Conservation (phyloP, 495 filamentous ascomycete genomes). For the Schizothecium vesticola region DNA sequence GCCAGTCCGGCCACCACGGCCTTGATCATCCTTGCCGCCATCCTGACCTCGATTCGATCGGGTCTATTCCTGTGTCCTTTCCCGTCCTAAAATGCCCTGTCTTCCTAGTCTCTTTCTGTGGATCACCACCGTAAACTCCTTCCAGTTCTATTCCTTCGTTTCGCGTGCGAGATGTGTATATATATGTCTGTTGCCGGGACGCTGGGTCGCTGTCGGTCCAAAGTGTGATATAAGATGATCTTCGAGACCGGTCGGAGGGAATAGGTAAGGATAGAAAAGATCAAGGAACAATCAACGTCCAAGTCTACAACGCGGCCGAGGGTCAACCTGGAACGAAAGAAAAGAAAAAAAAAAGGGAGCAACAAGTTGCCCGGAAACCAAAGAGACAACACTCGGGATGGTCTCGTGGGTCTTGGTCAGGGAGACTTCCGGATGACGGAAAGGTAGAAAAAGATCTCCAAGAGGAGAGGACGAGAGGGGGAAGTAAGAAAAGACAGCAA, state of each 20-base stretch:
- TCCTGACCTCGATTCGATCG: not conserved
- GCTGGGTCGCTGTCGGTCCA: not conserved
- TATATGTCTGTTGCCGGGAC: not conserved
- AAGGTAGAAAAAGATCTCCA: conserved; percentile 11
- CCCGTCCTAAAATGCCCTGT: not conserved
- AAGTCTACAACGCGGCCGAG: conserved; percentile 34
- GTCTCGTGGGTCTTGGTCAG: conserved; percentile 4
- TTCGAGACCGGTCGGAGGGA: conserved; percentile 27
- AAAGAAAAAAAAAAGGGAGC: conserved; percentile 16
- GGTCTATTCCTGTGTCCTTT: not conserved
- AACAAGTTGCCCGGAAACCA: conserved; percentile 19
- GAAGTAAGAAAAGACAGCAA: conserved; percentile 10
- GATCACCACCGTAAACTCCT: not conserved
- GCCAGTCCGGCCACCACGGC: conserved; percentile 33
- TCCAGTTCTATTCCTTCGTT: not conserved
- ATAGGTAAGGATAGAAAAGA: conserved; percentile 13
- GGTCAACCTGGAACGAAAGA: conserved; percentile 50
- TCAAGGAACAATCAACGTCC: conserved; percentile 26
- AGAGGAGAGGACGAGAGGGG: conserved; percentile 6
- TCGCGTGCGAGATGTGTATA: not conserved
- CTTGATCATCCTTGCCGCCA: conserved; percentile 24
- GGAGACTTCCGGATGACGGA: conserved; percentile 3
- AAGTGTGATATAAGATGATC: conserved; percentile 4
- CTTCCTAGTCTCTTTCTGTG: not conserved
- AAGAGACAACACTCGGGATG: conserved; percentile 1